Conservation (phyloP, 495 filamentous ascomycete species). For the Hypoxylon rickii region DNA sequence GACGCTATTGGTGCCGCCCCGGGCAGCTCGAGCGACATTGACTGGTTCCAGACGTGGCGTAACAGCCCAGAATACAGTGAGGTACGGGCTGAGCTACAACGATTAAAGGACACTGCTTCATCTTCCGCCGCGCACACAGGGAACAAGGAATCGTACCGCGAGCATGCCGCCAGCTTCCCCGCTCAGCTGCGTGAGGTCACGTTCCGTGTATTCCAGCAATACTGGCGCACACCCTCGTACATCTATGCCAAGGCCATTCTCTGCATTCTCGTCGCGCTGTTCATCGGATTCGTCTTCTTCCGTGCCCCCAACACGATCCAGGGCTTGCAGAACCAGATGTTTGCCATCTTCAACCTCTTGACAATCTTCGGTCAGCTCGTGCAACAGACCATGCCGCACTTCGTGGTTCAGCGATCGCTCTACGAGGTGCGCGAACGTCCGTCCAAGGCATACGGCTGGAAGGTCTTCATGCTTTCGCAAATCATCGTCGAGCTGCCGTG, state of each 20-base stretch:
- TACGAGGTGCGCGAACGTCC: conserved; percentile 88
- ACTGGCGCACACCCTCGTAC: conserved; percentile 87
- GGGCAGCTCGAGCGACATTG: conserved; percentile 71
- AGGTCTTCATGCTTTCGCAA: conserved; percentile 79
- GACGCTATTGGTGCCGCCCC: conserved; percentile 92
- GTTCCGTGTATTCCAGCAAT: conserved; percentile 79
- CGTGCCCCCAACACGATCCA: conserved; percentile 69
- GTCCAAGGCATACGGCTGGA: conserved; percentile 81
- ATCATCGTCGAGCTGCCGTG: conserved; percentile 77
- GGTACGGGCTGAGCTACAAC: conserved; percentile 70
- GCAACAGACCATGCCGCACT: conserved; percentile 85
- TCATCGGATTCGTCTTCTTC: conserved; percentile 91
- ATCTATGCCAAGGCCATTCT: conserved; percentile 73
- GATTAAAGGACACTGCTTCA: conserved; percentile 65
- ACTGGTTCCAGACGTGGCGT: conserved; percentile 85
- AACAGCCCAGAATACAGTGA: conserved; percentile 70
- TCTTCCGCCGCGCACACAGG: conserved; percentile 41
- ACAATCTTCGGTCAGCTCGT: conserved; percentile 76
- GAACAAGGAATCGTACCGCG: conserved; percentile 49
- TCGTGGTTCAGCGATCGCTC: conserved; percentile 74
- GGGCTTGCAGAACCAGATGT: conserved; percentile 87
- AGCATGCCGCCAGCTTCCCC: conserved; percentile 61
- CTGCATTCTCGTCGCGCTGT: conserved; percentile 65
- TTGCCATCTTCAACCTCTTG: conserved; percentile 81
- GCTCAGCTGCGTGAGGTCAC: conserved; percentile 60